Base-by-base conservation (phyloP, 768 basidiomycete species). In the Neoboletus brunneissimus region DNA sequence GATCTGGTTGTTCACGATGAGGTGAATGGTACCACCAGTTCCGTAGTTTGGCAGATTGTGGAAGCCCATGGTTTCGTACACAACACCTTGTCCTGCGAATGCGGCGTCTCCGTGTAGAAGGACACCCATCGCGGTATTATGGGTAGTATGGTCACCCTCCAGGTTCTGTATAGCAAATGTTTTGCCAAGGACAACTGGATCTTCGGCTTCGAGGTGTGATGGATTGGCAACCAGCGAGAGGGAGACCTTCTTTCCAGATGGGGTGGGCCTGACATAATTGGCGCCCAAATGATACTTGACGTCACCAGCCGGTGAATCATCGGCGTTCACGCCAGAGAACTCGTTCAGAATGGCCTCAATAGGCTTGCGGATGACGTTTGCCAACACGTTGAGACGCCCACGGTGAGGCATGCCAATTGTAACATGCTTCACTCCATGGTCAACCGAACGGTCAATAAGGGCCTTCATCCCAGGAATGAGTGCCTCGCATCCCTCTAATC, bases 401-500 rank as follows among this genome's bases (percentile, higher is more conserved):
- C 97, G 94, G 78, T 99, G 97, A 23, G 97, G 94, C 97, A 99
- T 99, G 65, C 97, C 97, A 48, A 98, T 93, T 51, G 94, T 96
- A 72, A 98, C 88, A 67, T 93, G 85, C 75, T 96, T 96, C 65
- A 97, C 88, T 49, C 97, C 97, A 61, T 89, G 81, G 64, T 99
- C 97, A 62, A 99, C 97, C 20, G 95, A 97, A 59, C 94, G 89
- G 73, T 99, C 97, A 59, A 99, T 97, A 69, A 99, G 86, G 1
- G 96, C 97, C 77, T 99, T 99, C 97, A 99, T 99, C 51, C 97
- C 97, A 29, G 97, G 97, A 65, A 98, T 89, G 63, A 99, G 87
- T 29, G 93, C 84, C 75, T 99, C 97, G 74, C 94, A 97, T 53
- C 97, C 97, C 74, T 99, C 97, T 42, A 99, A 83, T 73, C 97